phyloP scores from a whole-genome alignment of 805 yeast species.

The Grigorovia humatica region DNA sequence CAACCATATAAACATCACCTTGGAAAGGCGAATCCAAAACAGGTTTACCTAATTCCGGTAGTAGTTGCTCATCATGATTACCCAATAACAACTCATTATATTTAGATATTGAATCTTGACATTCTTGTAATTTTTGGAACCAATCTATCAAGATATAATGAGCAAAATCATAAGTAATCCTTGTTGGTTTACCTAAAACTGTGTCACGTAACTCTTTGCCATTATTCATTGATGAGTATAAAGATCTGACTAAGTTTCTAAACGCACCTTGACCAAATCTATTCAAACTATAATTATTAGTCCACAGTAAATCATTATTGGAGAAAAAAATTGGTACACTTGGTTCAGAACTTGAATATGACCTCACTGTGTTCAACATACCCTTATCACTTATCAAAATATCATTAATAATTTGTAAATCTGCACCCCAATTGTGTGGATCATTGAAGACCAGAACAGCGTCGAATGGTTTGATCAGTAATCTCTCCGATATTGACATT shows the following conservation, averaged over 20 bases:
- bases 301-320: conserved; percentile 80
- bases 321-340: conserved; percentile 67
- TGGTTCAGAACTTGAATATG: conserved; percentile 32
- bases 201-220: conserved; percentile 40
- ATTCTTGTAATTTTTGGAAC: conserved; percentile 31
- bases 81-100: neutral
- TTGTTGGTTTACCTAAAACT: conserved; percentile 74
- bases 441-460: conserved; percentile 80
- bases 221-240: conserved; percentile 45
- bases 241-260: conserved; percentile 47
- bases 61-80: conserved; percentile 14
- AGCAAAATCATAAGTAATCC: conserved; percentile 73
- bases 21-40: conserved; percentile 35
- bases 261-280: conserved; percentile 91
- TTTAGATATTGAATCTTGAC: conserved; percentile 2
- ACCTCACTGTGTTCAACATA: conserved; percentile 48
- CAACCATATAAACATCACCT: conserved; percentile 78
- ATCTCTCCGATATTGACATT: conserved; percentile 11
- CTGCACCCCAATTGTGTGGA: conserved; percentile 82
- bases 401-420: conserved; percentile 68
- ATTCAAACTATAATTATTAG: conserved; percentile 66
- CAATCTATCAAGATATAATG: conserved; percentile 53
- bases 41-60: conserved; percentile 38
- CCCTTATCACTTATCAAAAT: conserved; percentile 57
- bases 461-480: conserved; percentile 41